Evolutionary conservation across 345 rosid genomes (phyloP).

Genomic region (Citrus glauca): DNA sequence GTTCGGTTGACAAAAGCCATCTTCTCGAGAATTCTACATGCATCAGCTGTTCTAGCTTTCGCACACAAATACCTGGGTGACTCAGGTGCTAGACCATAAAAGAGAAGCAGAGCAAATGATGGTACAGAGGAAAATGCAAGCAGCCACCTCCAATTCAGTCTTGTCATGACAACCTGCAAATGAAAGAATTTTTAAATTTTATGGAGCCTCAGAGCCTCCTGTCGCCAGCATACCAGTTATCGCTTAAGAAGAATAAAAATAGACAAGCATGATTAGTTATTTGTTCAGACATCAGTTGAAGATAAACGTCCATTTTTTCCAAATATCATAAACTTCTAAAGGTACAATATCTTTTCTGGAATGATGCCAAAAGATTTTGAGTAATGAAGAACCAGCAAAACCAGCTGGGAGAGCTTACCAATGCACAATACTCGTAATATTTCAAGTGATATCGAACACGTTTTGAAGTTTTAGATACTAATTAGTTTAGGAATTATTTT

Average conservation of each 20-base stretch:
- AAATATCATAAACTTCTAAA: not conserved
- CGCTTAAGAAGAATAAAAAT: not conserved
- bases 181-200: not conserved
- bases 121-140: constrained; percentile 55
- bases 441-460: not conserved
- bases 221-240: not conserved
- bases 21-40: constrained; percentile 37
- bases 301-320: no score
- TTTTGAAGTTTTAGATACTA: no score
- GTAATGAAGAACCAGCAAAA: not conserved
- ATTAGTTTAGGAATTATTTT: no score
- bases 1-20: constrained; percentile 35
- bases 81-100: constrained; percentile 39
- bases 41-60: constrained; percentile 41
- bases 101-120: constrained; percentile 42
- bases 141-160: constrained; percentile 63
- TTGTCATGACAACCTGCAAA: constrained; percentile 41
- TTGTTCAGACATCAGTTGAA: no score
- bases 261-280: not conserved
- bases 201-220: not conserved
- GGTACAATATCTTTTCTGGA: not conserved
- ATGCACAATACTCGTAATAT: not conserved
- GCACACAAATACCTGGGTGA: constrained; percentile 60
- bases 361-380: not conserved
- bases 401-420: not conserved